These are phyloP conservation scores for Dothideomycetes sp. DNA, from an alignment of 2,329 filamentous ascomycete species.

Conservation along the genomic window DNA sequence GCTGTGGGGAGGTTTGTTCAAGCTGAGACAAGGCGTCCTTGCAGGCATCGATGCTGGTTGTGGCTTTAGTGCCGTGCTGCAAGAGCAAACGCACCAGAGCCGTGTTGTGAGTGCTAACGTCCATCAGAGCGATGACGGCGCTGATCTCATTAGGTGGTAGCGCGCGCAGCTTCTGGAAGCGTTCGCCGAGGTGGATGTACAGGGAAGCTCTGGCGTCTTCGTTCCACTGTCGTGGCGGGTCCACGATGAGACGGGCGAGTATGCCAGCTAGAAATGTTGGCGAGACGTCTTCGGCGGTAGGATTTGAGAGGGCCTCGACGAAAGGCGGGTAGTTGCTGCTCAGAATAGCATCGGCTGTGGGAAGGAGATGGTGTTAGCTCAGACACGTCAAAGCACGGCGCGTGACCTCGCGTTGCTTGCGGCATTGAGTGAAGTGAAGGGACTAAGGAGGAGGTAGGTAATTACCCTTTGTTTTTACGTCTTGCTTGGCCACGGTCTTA, in stretches of 20 bases:
- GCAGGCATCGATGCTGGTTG: constrained; percentile 62
- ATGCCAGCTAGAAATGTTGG: constrained; percentile 67
- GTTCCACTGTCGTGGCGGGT: constrained; percentile 78
- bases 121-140: constrained; percentile 59
- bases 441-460: not conserved
- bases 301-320: constrained; percentile 62
- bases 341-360: constrained; percentile 82
- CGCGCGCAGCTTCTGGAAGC: constrained; percentile 57
- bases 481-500: constrained; percentile 68
- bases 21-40: constrained; percentile 49
- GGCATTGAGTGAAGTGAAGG: not conserved
- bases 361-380: too few relatives aligned
- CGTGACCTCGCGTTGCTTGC: too few relatives aligned
- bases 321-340: constrained; percentile 71
- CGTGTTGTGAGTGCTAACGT: constrained; percentile 49
- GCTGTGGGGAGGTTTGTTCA: constrained; percentile 58
- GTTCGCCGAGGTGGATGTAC: constrained; percentile 53
- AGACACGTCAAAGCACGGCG: too few relatives aligned
- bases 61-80: constrained; percentile 63
- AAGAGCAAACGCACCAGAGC: constrained; percentile 60
- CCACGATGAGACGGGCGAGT: constrained; percentile 77
- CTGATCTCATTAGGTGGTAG: constrained; percentile 62
- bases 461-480: constrained; percentile 81
- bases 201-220: constrained; percentile 63
- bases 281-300: constrained; percentile 52